Evolutionary conservation across 1,284 basidiomycete species (phyloP), one percentile per base, ranked within the genome.

Genomic region (Volvariella surrecta): DNA sequence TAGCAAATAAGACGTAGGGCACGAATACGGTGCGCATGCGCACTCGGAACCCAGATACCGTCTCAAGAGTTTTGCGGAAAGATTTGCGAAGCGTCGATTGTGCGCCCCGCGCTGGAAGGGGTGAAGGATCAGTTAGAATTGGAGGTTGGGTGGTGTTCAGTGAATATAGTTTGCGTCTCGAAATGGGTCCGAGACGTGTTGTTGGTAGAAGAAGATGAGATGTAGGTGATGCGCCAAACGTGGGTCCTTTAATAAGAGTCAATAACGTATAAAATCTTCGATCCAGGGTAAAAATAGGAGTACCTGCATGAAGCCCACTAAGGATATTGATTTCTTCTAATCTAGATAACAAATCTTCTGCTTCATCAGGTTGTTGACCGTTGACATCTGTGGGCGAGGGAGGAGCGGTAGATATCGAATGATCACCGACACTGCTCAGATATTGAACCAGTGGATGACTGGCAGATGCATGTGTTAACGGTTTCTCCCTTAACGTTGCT

Each of bases 21-120:
- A 92, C 78, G 52, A 91, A 89, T 4, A 90, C 79, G 0, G 89
- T 91, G 16, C 89, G 76, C 89, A 93, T 92, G 24, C 89, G 79
- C 15, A 94, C 85, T 18, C 79, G 74, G 58, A 94, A 84, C 1
- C 89, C 89, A 11, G 86, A 86, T 2, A 82, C 79, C 0, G 86
- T 82, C 37, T 70, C 68, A 11, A 94, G 60, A 1, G 84, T 81
- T 52, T 85, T 82, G n/a, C 90, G 74, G 60, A 80, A 92, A 1
- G 88, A 88, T 59, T 90, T 91, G 39, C 87, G 80, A 9, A 94
- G 63, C 0, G 86, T 84, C 1, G 82, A 72, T 37, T 71, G 70
- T 2, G 70, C 62, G 39, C 64, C 58, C 16, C 62, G 64, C 8
- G 67, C 66, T 3, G 66, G 66, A 2, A 67, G 69, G 18, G 67